Conservation (phyloP, 495 filamentous ascomycete genomes). For the Trichocladium uniseriatum region DNA sequence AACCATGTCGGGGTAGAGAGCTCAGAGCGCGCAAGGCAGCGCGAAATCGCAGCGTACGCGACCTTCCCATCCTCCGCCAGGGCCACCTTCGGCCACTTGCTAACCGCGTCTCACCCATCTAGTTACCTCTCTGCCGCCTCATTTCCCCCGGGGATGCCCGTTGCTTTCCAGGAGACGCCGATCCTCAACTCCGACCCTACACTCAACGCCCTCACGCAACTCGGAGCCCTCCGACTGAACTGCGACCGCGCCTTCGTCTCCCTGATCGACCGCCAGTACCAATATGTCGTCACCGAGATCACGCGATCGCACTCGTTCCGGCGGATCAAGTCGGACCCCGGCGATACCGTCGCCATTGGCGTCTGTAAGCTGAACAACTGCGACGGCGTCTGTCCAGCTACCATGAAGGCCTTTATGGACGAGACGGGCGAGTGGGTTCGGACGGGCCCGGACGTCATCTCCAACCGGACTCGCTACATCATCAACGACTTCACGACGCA, state of each 20-base stretch:
- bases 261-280: constrained; percentile 27
- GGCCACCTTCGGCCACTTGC: too few relatives aligned
- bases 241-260: constrained; percentile 32
- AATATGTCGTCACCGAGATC: constrained; percentile 36
- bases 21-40: constrained; percentile 18
- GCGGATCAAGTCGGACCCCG: constrained; percentile 4
- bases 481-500: constrained; percentile 30
- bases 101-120: neutral
- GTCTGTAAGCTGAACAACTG: constrained; percentile 20
- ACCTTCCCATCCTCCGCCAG: too few relatives aligned
- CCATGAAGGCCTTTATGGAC: constrained; percentile 33
- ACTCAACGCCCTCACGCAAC: constrained; percentile 37
- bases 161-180: neutral
- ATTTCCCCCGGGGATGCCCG: constrained; percentile 12
- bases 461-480: constrained; percentile 19
- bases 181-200: constrained; percentile 26
- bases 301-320: constrained; percentile 17
- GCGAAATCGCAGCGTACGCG: constrained; percentile 18
- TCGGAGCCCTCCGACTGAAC: constrained; percentile 32
- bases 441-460: constrained; percentile 17
- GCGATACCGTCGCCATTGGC: constrained; percentile 23
- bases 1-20: constrained; percentile 6
- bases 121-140: constrained; percentile 20
- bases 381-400: constrained; percentile 27
- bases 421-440: constrained; percentile 19